phyloP scores from a whole-genome alignment of 2,329 filamentous ascomycete species.

The Cercospora brassicicola region DNA sequence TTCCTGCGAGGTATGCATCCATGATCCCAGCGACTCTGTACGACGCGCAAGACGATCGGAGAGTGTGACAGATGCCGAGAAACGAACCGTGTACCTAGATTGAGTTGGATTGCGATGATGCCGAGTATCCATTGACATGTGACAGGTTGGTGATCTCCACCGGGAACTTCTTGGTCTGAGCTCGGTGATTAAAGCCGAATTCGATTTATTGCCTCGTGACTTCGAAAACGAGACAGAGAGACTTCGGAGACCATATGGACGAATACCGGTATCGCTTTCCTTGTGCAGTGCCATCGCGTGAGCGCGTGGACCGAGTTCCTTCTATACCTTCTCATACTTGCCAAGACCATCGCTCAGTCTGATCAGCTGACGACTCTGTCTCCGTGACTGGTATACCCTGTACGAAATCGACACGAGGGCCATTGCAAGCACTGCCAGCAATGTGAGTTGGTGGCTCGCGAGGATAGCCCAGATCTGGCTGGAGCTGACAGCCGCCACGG shows the following conservation, averaged over 20 bases:
- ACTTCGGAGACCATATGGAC: neutral
- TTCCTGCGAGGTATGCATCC: neutral
- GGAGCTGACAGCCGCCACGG: neutral
- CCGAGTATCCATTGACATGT: neutral
- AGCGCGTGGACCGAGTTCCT: neutral
- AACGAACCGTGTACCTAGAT: neutral
- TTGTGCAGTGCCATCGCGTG: neutral
- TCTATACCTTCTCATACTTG: constrained; percentile 9
- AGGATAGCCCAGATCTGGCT: neutral
- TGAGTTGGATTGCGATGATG: neutral
- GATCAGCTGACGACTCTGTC: neutral
- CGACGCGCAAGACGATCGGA: neutral
- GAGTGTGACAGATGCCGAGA: neutral
- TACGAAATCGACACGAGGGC: neutral
- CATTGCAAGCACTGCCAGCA: neutral
- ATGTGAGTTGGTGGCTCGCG: neutral
- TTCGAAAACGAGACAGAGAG: neutral
- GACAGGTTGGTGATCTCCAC: neutral
- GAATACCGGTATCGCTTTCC: neutral
- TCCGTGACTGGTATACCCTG: neutral
- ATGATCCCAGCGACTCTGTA: neutral
- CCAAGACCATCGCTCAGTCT: neutral
- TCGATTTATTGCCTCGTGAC: neutral
- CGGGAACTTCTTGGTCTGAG: neutral
- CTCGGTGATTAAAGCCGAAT: neutral